A percentile compares a stretch with the other conserved stretches of the same genome.
Evolutionary conservation across 1,284 basidiomycete genomes (phyloP).

Genomic region (Trametes hirsuta): DNA sequence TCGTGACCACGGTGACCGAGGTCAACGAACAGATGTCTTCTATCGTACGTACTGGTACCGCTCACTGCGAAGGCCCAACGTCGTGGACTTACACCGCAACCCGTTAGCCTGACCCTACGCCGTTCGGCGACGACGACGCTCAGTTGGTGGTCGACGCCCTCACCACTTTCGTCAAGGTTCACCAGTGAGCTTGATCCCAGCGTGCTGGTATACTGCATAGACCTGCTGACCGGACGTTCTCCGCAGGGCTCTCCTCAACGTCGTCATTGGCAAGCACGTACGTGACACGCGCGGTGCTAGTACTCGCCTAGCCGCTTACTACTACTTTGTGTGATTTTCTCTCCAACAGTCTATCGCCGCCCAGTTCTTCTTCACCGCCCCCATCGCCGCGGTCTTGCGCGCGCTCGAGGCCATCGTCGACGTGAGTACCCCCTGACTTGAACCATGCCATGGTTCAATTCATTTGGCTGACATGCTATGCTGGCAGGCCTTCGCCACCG

Average conservation of each 20-base stretch:
- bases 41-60: no score
- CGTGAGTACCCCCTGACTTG: background rate
- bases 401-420: background rate
- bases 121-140: background rate
- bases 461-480: background rate
- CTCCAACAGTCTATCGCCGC: background rate
- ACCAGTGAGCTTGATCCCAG: background rate
- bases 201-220: no score
- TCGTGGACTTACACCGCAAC: no score
- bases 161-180: background rate
- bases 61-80: no score
- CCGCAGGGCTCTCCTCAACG: background rate
- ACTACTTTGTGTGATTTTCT: background rate
- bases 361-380: background rate
- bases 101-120: background rate
- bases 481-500: background rate
- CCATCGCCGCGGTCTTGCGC: background rate
- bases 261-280: conserved; percentile 8
- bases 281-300: background rate
- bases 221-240: background rate
- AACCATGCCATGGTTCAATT: background rate
- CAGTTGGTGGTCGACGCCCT: background rate
- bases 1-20: no score
- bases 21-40: no score
- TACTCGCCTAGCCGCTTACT: background rate